phyloP scores from a whole-genome alignment of 1,284 basidiomycete species.

The Cryptococcus sp. region DNA sequence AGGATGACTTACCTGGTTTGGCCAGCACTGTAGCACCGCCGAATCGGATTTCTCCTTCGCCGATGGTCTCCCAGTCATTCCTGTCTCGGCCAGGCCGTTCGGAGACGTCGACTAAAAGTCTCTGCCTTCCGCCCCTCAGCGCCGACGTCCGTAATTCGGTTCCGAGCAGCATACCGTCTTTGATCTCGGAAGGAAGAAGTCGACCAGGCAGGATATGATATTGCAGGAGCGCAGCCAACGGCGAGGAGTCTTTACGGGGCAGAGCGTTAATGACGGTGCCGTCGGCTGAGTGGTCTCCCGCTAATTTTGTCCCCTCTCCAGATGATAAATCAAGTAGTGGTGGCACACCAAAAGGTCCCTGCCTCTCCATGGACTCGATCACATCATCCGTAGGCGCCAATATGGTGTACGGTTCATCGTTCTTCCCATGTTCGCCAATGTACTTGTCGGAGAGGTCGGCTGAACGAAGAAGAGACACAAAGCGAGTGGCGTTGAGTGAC shows the following conservation, averaged over 20 bases:
- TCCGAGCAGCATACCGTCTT: conserved; percentile 72
- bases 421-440: conserved; percentile 62
- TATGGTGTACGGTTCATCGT: conserved; percentile 68
- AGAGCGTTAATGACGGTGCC: neutral
- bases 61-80: conserved; percentile 47
- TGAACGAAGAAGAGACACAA: conserved; percentile 83
- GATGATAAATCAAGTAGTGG: neutral
- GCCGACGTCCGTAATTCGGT: conserved; percentile 72
- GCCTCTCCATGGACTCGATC: conserved; percentile 55
- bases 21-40: conserved; percentile 80
- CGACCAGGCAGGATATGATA: conserved; percentile 88
- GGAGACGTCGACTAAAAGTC: conserved; percentile 68
- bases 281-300: too few species aligned
- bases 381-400: conserved; percentile 89
- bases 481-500: conserved; percentile 82
- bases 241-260: conserved; percentile 31
- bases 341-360: conserved; percentile 36
- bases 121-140: conserved; percentile 69
- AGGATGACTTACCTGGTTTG: conserved; percentile 64
- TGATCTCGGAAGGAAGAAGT: conserved; percentile 68
- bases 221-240: conserved; percentile 46
- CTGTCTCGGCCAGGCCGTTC: conserved; percentile 27
- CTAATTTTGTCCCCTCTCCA: neutral
- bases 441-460: conserved; percentile 69
- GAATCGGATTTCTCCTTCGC: conserved; percentile 69